Evolutionary conservation across 768 basidiomycete genomes (phyloP), one percentile per base, ranked within the genome.

Genomic region (Pisolithus albus): DNA sequence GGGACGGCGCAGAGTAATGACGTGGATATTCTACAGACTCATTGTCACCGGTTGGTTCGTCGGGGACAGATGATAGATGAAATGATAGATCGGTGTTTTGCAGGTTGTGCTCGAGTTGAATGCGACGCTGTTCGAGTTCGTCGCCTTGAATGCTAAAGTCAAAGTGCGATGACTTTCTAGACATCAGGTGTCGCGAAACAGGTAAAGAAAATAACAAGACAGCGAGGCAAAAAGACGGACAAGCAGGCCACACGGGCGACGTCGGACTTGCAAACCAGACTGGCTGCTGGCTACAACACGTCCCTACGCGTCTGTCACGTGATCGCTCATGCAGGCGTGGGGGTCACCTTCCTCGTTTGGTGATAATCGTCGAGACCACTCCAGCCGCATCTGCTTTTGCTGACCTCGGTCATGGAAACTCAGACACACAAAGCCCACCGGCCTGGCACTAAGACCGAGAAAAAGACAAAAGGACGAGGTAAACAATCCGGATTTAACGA

Each of bases 401-500:
- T 44, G 32, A 19, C 9, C 36, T 40, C 26, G 15, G 30, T 4
- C 53, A 87, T 88, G 86, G 86, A 87, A 55, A 80, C 86, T 50
- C 79, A 80, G 61, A 78, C 78, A 26, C 91, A 95, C 70, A 94
- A 94, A 67, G 73, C 86, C 0, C 95, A 97, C 70, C 70, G 87
- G 34, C 80, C 85, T 11, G 85, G 89, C 13, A 68, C 66, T 42
- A 90, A 89, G 60, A 80, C 79, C 1, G 87, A 83, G 53, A 92
- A 92, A 71, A 92, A 86, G 63, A 78, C 77, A 15, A 83, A 89
- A 60, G 79, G 69, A 52, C 81, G 83, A 65, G 79, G 84, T 57
- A 84, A 82, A 40, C 82, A 83, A 40, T 76, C 84, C 49, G 85
- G 83, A 6, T 88, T 85, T 72, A 97, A 97, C 64, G 92, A 92